Conservation (phyloP, 139 green algal species). For the Astrephomene gubernaculifera region DNA sequence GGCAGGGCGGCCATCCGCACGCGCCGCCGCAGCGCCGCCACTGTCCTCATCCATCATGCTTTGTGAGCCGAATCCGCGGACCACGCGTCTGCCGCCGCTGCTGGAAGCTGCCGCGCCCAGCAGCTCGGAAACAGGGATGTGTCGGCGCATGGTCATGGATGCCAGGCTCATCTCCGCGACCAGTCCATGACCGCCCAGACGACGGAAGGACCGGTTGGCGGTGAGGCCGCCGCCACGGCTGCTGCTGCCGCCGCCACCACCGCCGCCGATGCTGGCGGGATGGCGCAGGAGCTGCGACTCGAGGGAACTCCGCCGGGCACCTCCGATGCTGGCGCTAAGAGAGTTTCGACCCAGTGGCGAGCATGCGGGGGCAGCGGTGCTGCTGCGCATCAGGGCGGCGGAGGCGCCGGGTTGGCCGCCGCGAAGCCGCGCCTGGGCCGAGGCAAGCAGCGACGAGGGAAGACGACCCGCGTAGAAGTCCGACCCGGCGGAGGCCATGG, state of each 20-base stretch:
- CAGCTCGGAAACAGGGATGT: conserved; percentile 3
- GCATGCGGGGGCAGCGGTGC: too few species aligned
- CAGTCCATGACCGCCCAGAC: not conserved
- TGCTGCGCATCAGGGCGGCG: not conserved
- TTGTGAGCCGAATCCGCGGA: too few species aligned
- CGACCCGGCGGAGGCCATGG: conserved; percentile 6
- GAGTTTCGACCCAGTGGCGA: too few species aligned
- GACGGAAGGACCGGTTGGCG: not conserved
- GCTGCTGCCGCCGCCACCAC: not conserved
- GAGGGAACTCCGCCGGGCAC: too few species aligned
- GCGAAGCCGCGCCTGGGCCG: not conserved
- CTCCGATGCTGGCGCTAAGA: too few species aligned
- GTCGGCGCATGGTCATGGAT: conserved; percentile 27
- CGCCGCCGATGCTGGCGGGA: not conserved
- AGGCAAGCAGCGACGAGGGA: not conserved
- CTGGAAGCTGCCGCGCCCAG: not conserved
- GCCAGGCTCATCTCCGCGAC: conserved; percentile 32
- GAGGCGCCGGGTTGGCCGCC: not conserved
- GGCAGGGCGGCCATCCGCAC: too few species aligned
- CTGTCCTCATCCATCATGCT: too few species aligned
- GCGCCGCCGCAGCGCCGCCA: too few species aligned
- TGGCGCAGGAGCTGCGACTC: too few species aligned
- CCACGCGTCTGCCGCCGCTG: not conserved
- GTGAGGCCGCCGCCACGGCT: not conserved
- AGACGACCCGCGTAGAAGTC: conserved; percentile 3